phyloP scores from a whole-genome alignment of 2,329 filamentous ascomycete genomes.

The Pseudogymnoascus sp. region DNA sequence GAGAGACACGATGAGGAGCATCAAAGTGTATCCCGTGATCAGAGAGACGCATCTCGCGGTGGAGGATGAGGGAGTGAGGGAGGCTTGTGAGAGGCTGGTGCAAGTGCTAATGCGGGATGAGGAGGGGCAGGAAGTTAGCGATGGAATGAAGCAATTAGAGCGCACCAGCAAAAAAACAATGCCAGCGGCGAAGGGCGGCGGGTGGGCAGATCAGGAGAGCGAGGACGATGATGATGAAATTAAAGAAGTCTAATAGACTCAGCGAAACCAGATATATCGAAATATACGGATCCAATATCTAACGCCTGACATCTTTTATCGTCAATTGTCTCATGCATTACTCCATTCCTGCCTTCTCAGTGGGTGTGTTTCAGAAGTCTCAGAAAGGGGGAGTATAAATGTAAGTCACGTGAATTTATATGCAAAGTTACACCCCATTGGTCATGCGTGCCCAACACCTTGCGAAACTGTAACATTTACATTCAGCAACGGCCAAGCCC shows the following conservation, averaged over 20 bases:
- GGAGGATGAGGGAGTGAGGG: conserved; percentile 69
- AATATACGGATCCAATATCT: conserved; percentile 2
- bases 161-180: conserved; percentile 1
- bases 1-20: conserved; percentile 62
- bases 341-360: neutral
- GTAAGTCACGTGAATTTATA: neutral
- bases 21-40: conserved; percentile 84
- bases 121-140: conserved; percentile 24
- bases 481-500: neutral
- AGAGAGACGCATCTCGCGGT: conserved; percentile 76
- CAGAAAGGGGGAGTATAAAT: neutral
- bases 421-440: neutral
- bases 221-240: conserved; percentile 28
- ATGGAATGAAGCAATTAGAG: conserved; percentile 23
- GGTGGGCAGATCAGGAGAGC: conserved; percentile 16
- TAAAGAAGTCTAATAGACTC: conserved; percentile 25
- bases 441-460: neutral
- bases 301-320: neutral
- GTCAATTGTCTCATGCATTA: neutral
- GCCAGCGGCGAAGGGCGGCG: conserved; percentile 15
- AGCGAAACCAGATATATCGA: neutral
- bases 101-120: conserved; percentile 45
- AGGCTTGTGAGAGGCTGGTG: conserved; percentile 82
- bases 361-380: conserved; percentile 8
- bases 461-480: neutral